Percentiles rank a stretch among this genome's conserved stretches.
Conservation (phyloP, 1,284 basidiomycete genomes). For the Leccinum idahoense region DNA sequence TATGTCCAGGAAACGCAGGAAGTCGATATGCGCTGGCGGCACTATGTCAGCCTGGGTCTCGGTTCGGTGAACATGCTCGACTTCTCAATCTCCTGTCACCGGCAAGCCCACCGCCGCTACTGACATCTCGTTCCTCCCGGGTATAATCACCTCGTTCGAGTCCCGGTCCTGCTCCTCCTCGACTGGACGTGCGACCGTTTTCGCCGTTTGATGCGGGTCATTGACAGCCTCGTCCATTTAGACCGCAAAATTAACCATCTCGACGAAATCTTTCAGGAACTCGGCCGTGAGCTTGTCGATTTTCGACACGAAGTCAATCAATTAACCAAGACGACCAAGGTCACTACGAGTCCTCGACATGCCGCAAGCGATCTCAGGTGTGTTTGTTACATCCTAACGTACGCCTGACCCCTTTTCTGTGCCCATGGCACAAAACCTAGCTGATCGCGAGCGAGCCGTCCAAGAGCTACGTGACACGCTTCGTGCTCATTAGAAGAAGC, state of each 20-base stretch:
- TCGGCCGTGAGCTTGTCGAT: neutral
- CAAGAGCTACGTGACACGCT: neutral
- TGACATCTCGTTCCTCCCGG: constrained; percentile 5
- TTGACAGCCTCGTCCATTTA: too few relatives aligned
- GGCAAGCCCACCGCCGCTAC: constrained; percentile 19
- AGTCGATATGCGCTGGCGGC: constrained; percentile 51
- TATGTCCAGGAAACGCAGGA: constrained; percentile 76
- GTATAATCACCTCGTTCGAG: neutral
- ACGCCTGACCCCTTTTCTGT: neutral
- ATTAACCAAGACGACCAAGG: neutral
- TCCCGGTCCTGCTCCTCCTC: neutral
- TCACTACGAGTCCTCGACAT: neutral
- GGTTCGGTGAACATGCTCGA: constrained; percentile 16
- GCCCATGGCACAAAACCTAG: neutral
- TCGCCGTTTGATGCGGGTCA: constrained; percentile 36
- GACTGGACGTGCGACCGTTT: constrained; percentile 37
- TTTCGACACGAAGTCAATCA: neutral
- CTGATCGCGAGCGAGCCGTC: neutral
- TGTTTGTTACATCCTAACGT: neutral
- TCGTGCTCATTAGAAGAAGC: neutral
- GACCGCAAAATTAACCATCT: neutral
- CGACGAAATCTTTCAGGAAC: neutral
- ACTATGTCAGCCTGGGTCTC: constrained; percentile 16
- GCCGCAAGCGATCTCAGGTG: neutral
- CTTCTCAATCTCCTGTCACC: constrained; percentile 12